Conservation (phyloP, 176 grass and related monocot genomes). For the Oryza australiensis region DNA sequence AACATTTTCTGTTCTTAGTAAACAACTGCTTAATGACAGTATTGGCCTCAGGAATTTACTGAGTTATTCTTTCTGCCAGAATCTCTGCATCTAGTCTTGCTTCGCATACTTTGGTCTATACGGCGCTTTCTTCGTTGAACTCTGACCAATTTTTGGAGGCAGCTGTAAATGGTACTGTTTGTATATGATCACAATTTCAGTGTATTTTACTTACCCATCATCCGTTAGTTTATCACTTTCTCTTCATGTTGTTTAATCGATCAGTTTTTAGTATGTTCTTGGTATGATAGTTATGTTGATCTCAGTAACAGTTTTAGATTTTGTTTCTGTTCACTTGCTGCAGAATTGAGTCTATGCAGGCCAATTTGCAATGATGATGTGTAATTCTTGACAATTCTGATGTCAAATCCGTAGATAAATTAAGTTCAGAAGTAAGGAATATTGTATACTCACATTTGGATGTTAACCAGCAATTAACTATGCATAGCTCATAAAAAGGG, state of each 20-base stretch:
- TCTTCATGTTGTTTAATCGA: background rate
- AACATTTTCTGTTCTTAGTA: conserved; percentile 20
- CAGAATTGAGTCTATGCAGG: background rate
- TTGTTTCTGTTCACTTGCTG: conserved; percentile 9
- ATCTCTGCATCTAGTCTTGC: conserved; percentile 74
- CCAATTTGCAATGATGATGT: background rate
- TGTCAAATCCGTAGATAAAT: conserved; percentile 10
- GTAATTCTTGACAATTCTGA: background rate
- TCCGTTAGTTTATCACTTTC: conserved; percentile 20
- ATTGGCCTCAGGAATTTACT: conserved; percentile 17
- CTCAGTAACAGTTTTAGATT: conserved; percentile 8
- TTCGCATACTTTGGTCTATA: conserved; percentile 81
- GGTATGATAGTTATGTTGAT: conserved; percentile 19
- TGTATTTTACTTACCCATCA: conserved; percentile 21
- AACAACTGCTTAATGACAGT: conserved; percentile 20
- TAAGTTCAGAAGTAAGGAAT: background rate
- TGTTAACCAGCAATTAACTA: background rate
- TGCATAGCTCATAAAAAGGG: conserved; percentile 9
- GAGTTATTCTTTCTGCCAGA: conserved; percentile 51
- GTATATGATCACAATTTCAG: conserved; percentile 30
- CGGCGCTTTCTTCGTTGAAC: conserved; percentile 70
- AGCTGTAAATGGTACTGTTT: conserved; percentile 89
- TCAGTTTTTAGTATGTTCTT: conserved; percentile 17
- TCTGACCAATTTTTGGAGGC: conserved; percentile 82
- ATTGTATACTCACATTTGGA: background rate